phyloP scores from a whole-genome alignment of 1,284 basidiomycete genomes.

The Peniophora sp. region DNA sequence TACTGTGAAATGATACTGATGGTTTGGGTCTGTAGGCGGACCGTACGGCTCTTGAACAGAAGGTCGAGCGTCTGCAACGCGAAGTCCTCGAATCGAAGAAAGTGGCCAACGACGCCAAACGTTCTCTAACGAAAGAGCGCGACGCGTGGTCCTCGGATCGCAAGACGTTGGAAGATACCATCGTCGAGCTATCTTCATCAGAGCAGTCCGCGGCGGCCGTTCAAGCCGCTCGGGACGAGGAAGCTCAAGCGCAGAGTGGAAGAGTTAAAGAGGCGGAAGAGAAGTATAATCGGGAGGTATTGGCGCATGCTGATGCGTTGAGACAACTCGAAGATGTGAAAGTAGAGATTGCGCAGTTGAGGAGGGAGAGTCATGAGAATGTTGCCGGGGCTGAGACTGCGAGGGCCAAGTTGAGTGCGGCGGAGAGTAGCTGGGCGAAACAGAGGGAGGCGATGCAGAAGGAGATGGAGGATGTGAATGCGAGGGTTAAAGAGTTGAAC shows the following conservation, averaged over 20 bases:
- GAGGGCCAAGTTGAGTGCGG: conserved; percentile 57
- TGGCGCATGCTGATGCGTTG: conserved; percentile 78
- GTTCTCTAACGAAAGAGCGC: conserved; percentile 58
- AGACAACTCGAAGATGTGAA: conserved; percentile 63
- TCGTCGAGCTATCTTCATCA: conserved; percentile 65
- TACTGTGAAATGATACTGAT: neutral
- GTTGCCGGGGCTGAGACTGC: conserved; percentile 64
- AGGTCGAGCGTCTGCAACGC: conserved; percentile 44
- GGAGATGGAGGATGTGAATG: conserved; percentile 65
- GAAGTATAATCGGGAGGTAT: conserved; percentile 73
- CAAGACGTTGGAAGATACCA: conserved; percentile 69
- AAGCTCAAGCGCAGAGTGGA: conserved; percentile 57
- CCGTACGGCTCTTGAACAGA: conserved; percentile 55
- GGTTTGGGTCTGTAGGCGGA: conserved; percentile 46
- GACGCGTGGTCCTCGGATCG: conserved; percentile 70
- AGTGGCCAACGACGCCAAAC: conserved; percentile 53
- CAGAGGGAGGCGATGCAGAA: conserved; percentile 74
- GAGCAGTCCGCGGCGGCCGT: conserved; percentile 61
- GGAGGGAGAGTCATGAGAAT: conserved; percentile 47
- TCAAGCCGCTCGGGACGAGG: conserved; percentile 53
- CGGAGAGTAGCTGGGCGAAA: conserved; percentile 73
- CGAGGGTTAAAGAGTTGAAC: conserved; percentile 69
- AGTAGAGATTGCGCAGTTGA: conserved; percentile 47
- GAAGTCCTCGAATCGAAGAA: conserved; percentile 46
- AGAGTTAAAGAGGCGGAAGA: conserved; percentile 78